A percentile compares a stretch with the other conserved stretches of the same genome.
These are phyloP conservation scores for Paxillus rubicundulus DNA, from an alignment of 768 basidiomycete genomes.

Conservation along the genomic window DNA sequence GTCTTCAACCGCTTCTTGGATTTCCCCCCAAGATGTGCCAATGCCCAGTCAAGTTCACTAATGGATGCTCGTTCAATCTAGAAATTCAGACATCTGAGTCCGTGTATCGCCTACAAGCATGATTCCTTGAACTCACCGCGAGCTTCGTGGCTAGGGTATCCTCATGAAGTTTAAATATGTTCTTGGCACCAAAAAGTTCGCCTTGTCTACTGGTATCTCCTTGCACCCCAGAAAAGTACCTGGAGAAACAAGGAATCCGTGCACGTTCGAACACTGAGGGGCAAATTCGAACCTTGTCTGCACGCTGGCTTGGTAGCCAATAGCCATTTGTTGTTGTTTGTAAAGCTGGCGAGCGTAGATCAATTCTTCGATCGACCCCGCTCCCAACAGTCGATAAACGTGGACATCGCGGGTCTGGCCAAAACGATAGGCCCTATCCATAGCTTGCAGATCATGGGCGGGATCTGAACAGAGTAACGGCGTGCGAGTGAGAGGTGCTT, in stretches of 20 bases:
- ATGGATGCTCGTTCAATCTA: slow-evolving; percentile 80
- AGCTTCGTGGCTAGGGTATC: slow-evolving; percentile 68
- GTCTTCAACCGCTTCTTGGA: slow-evolving; percentile 32
- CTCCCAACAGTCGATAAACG: slow-evolving; percentile 80
- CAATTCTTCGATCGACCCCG: slow-evolving; percentile 84
- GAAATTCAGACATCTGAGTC: background rate
- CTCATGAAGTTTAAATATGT: slow-evolving; percentile 81
- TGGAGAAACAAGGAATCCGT: slow-evolving; percentile 20
- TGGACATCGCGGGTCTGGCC: slow-evolving; percentile 85
- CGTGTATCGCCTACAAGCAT: background rate
- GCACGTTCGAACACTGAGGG: background rate
- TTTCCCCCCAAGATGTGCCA: slow-evolving; percentile 58
- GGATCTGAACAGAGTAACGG: slow-evolving; percentile 62
- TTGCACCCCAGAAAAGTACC: slow-evolving; percentile 82
- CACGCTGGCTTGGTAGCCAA: slow-evolving; percentile 79
- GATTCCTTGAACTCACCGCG: slow-evolving; percentile 46
- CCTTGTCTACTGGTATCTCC: slow-evolving; percentile 72
- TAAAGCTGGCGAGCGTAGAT: slow-evolving; percentile 90
- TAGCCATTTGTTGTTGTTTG: slow-evolving; percentile 93
- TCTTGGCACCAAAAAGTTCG: slow-evolving; percentile 82
- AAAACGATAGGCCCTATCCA: slow-evolving; percentile 84
- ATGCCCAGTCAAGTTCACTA: slow-evolving; percentile 76
- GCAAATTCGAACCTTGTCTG: slow-evolving; percentile 62
- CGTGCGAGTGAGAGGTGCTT: background rate
- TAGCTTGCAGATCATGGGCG: slow-evolving; percentile 90